These are phyloP conservation scores for Panicum virgatum DNA, from an alignment of 202 grass and related monocot genomes.

Conservation along the genomic window DNA sequence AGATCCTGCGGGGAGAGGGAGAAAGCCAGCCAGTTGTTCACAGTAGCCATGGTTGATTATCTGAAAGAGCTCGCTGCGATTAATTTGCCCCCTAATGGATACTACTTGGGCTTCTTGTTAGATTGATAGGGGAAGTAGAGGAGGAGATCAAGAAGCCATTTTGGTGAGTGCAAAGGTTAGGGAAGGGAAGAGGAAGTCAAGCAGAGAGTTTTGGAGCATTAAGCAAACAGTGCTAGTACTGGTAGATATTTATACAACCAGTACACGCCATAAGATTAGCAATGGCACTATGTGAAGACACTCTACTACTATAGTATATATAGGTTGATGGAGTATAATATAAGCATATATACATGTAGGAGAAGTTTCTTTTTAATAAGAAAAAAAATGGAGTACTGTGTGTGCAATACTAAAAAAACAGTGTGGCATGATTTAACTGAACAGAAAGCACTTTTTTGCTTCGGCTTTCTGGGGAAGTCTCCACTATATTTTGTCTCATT, in stretches of 20 bases:
- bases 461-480: slow-evolving; percentile 47
- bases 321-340: background rate
- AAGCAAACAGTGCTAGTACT: slow-evolving; percentile 39
- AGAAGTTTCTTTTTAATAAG: slow-evolving; percentile 32
- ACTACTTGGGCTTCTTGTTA: slow-evolving; percentile 11
- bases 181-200: slow-evolving; percentile 34
- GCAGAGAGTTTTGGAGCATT: slow-evolving; percentile 44
- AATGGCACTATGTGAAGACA: slow-evolving; percentile 2
- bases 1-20: slow-evolving; percentile 91
- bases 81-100: slow-evolving; percentile 10
- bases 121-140: background rate
- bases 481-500: slow-evolving; percentile 70
- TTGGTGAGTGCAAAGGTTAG: slow-evolving; percentile 32
- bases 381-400: background rate
- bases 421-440: slow-evolving; percentile 44
- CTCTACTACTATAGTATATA: background rate
- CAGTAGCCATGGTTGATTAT: slow-evolving; percentile 60
- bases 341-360: slow-evolving; percentile 1
- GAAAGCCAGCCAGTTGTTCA: slow-evolving; percentile 99
- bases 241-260: slow-evolving; percentile 58
- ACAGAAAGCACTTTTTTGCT: slow-evolving; percentile 49
- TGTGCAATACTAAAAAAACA: slow-evolving; percentile 28
- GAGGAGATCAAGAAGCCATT: slow-evolving; percentile 48
- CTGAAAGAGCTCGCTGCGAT: slow-evolving; percentile 31
- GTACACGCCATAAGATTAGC: background rate